Conservation (phyloP, 2,329 filamentous ascomycete species). For the Claviceps paspali region DNA sequence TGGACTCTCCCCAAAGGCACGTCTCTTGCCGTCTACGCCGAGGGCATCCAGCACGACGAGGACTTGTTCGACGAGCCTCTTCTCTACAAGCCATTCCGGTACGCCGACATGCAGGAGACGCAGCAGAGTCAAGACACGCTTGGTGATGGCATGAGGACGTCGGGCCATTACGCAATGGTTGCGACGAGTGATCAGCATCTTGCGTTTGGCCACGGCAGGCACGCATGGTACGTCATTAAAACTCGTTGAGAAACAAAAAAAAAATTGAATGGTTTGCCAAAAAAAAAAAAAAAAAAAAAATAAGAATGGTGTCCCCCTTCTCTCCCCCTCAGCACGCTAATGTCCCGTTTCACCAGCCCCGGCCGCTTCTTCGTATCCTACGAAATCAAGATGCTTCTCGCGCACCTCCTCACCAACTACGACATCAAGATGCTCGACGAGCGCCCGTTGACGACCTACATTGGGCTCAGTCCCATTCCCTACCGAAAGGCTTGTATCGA, state of each 20-base stretch:
- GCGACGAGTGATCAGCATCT: conserved; percentile 35
- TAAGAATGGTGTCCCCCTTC: too few species aligned
- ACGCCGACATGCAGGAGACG: conserved; percentile 25
- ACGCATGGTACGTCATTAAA: conserved; percentile 26
- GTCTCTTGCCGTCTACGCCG: conserved; percentile 27
- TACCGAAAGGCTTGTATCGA: conserved; percentile 13
- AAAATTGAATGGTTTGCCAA: too few species aligned
- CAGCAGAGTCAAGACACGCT: conserved; percentile 17
- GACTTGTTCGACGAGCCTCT: conserved; percentile 26
- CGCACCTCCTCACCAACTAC: conserved; percentile 35
- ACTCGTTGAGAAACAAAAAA: too few species aligned
- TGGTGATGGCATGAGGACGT: conserved; percentile 14
- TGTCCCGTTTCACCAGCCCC: conserved; percentile 17
- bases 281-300: too few species aligned
- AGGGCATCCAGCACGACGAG: conserved; percentile 30
- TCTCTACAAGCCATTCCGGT: conserved; percentile 34
- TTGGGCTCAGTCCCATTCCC: conserved; percentile 26
- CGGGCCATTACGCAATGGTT: conserved; percentile 28
- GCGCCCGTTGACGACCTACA: conserved; percentile 26
- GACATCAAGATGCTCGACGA: conserved; percentile 28
- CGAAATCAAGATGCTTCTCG: conserved; percentile 38
- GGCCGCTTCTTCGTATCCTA: conserved; percentile 41
- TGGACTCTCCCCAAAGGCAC: conserved; percentile 25
- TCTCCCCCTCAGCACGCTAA: neutral
- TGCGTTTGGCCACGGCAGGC: conserved; percentile 41